Evolutionary conservation across 306 rosid species (phyloP).

Genomic region (Hippophae tibetana): DNA sequence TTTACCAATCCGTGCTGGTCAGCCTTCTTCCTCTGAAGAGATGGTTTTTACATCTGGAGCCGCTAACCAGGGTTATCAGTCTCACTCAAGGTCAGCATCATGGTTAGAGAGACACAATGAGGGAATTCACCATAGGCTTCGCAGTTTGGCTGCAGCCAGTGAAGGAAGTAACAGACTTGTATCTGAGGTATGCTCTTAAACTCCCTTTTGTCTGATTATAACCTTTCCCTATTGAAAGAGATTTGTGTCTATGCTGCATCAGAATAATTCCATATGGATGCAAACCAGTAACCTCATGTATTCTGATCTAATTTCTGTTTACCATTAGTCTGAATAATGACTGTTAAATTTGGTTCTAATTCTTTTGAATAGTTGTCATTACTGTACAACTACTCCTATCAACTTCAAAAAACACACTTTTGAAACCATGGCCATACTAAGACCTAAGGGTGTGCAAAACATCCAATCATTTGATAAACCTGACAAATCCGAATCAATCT

Average conservation of each 20-base stretch:
- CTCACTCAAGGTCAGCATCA: slow-evolving; percentile 48
- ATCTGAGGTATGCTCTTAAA: slow-evolving; percentile 67
- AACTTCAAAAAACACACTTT: too few relatives aligned
- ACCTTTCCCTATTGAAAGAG: slow-evolving; percentile 2
- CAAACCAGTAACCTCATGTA: neutral
- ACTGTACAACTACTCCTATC: too few relatives aligned
- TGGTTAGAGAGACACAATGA: slow-evolving; percentile 77
- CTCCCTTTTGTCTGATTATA: slow-evolving; percentile 10
- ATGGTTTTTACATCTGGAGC: slow-evolving; percentile 44
- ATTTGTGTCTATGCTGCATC: too few relatives aligned
- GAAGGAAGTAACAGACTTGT: slow-evolving; percentile 81
- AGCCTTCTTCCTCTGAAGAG: slow-evolving; percentile 43
- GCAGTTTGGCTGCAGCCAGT: slow-evolving; percentile 49
- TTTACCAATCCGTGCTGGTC: slow-evolving; percentile 50
- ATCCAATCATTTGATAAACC: too few relatives aligned
- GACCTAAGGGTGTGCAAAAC: too few relatives aligned
- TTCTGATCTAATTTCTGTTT: too few relatives aligned
- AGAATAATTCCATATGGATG: neutral
- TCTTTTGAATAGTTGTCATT: too few relatives aligned
- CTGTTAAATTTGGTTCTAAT: too few relatives aligned
- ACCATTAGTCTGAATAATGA: too few relatives aligned
- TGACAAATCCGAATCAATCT: too few relatives aligned
- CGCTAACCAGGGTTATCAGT: slow-evolving; percentile 32
- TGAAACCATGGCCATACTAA: too few relatives aligned
- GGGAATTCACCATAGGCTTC: slow-evolving; percentile 47